Base-by-base conservation (phyloP, 192 early-diverging fungal genomes). In the Dimargaris verticillata region DNA sequence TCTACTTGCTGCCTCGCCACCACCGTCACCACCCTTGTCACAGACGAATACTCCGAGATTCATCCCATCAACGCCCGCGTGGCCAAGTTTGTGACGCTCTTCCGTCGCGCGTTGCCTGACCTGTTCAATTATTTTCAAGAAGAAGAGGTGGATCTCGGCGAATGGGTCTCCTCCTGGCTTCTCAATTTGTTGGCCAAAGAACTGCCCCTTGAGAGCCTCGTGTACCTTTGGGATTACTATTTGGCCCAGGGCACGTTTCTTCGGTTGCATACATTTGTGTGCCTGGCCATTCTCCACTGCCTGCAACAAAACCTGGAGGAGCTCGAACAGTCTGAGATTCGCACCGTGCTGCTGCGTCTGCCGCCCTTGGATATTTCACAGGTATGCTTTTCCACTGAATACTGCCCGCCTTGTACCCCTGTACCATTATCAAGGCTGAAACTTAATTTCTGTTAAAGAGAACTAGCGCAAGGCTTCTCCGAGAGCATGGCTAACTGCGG, bases 161-260 rank as follows among this genome's bases (percentile, higher is more conserved):
- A 91, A 62, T 90, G 86, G 81, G 83, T 82, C 5, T 80, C 85
- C 18, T 87, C 88, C 15, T 91, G 89, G 82, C 77, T 93, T 57
- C 82, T 82, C 60, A 78, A 80, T 66, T 63, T 93, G n/a, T 64
- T 95, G 18, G 75, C 88, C 13, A 81, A 82, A 62, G 90, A 95
- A 62, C 75, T 95, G 61, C 84, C 86, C n/a, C 77, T 88, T 38
- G 83, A 86, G 49, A 82, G 81, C 67, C 67, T 88, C 26, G 69
- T 95, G 61, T 71, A 82, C 24, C 75, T 95, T 53, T 95, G 89
- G 89, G 92, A 95, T 69, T 80, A 85, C 0, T 95, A 95, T 65
- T 93, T 95, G 74, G 72, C 89, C 12, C 73, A 77, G 25, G 68
- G 78, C 17, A 80, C 88, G 63, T 85, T 83, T 61, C 71, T 91